These are phyloP conservation scores for Nicotiana obtusifolia DNA, from an alignment of 257 asterid species.

Conservation along the genomic window DNA sequence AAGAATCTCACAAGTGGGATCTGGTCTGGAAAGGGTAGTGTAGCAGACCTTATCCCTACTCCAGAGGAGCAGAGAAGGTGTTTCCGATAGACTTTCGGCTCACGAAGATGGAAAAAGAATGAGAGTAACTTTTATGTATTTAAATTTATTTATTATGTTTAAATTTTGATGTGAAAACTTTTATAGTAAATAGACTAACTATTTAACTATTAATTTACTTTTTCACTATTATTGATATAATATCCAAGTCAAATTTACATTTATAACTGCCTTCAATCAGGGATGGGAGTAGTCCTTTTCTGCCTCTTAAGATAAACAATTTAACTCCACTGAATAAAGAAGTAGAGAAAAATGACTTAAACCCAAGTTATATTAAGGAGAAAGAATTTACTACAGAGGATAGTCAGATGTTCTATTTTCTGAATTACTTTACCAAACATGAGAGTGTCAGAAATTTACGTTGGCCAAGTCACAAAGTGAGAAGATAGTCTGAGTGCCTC, in stretches of 20 bases:
- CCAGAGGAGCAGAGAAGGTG: too few relatives aligned
- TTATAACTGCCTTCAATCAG: neutral
- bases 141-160: neutral
- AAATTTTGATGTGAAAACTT: neutral
- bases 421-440: neutral
- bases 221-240: neutral
- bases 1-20: too few relatives aligned
- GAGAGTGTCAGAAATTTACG: conserved; percentile 17
- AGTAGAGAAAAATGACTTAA: neutral
- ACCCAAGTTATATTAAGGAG: neutral
- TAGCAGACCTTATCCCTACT: too few relatives aligned
- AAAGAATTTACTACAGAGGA: neutral
- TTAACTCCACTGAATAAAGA: neutral
- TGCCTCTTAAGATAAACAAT: neutral
- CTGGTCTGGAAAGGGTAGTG: too few relatives aligned
- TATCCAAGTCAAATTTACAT: neutral
- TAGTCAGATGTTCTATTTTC: neutral
- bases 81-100: too few relatives aligned
- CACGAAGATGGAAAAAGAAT: too few relatives aligned
- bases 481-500: conserved; percentile 24
- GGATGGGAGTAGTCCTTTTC: neutral
- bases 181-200: neutral
- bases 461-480: conserved; percentile 37
- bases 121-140: neutral
- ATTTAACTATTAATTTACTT: neutral